Percentiles rank a stretch among this genome's conserved stretches.
phyloP scores from a whole-genome alignment of 768 basidiomycete genomes.

The Clathrus columnatus region DNA sequence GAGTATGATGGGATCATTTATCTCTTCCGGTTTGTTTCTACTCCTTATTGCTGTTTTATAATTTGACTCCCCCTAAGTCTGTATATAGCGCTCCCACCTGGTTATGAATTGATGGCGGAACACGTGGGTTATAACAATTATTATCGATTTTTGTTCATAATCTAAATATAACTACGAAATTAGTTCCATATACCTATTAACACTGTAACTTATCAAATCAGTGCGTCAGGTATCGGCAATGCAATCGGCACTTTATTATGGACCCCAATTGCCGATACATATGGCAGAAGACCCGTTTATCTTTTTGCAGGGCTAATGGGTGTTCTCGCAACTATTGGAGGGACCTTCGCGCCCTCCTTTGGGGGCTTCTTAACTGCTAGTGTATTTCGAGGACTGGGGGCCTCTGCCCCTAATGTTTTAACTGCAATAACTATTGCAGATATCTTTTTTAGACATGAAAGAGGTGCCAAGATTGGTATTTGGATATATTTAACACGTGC shows the following conservation, averaged over 20 bases:
- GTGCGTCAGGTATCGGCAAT: background rate
- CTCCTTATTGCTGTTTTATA: background rate
- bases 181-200: background rate
- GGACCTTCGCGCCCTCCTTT: background rate
- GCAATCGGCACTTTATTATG: constrained; percentile 16
- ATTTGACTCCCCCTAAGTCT: background rate
- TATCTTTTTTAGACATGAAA: constrained; percentile 19
- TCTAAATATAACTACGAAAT: background rate
- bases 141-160: background rate
- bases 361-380: constrained; percentile 7
- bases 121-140: background rate
- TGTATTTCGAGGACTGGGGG: constrained; percentile 17
- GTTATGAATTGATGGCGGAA: background rate
- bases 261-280: constrained; percentile 17
- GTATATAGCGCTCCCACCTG: background rate
- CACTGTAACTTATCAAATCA: background rate
- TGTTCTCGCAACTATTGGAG: background rate
- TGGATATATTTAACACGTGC: constrained; percentile 14
- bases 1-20: background rate
- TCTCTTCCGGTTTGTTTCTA: background rate
- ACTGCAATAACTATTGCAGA: constrained; percentile 17
- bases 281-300: constrained; percentile 17
- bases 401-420: constrained; percentile 15
- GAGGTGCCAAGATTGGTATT: constrained; percentile 16
- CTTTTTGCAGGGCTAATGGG: constrained; percentile 14